Base-by-base conservation (phyloP, 441 rosid genomes). In the Erodium chrysanthum region DNA sequence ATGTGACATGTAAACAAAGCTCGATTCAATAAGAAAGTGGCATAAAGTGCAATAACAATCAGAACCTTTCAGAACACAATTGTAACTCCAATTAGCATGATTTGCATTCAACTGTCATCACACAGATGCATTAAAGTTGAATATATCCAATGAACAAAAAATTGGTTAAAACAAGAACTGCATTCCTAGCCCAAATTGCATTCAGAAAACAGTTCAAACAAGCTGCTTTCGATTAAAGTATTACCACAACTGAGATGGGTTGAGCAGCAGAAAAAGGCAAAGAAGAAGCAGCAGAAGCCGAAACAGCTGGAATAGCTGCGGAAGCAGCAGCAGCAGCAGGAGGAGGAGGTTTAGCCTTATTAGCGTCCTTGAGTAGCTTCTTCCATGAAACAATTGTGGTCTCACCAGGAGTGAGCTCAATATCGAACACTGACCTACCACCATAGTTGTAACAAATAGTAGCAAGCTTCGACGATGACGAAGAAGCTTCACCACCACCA, bases 311-410 rank as follows among this genome's bases (percentile, higher is more conserved):
- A 40, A 68, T 23, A 5, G 58, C 21, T 6, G 8, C n/a, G 15
- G 56, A 50, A 50, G 61, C 4, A n/a, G 56, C 50, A 7, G 4
- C 59, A 62, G 40, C 11, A 23, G 67, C 2, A 15, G 22, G 5
- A 58, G 70, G 52, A 40, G 33, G 22, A 56, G 65, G 15, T 4
- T 37, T 40, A 23, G 71, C 14, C 42, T 56, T 68, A 33, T 71
- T 70, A 7, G 75, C 70, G 14, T 76, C 80, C 64, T 64, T 74
- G 63, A 76, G 48, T 18, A 79, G 74, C 68, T 72, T 76, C 75
- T 76, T 79, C 82, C 82, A 79, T 31, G 82, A 79, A 31, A 79
- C 82, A 23, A 79, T 79, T 1, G 82, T 79, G 42, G 82, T 79
- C 76, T 76, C 82, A 3, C 78, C 82, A 22, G 80, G 82, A 67